A percentile compares a stretch with the other conserved stretches of the same genome.
These are phyloP conservation scores for Apiospora koreana DNA, from an alignment of 2,329 filamentous ascomycete species.

Conservation along the genomic window DNA sequence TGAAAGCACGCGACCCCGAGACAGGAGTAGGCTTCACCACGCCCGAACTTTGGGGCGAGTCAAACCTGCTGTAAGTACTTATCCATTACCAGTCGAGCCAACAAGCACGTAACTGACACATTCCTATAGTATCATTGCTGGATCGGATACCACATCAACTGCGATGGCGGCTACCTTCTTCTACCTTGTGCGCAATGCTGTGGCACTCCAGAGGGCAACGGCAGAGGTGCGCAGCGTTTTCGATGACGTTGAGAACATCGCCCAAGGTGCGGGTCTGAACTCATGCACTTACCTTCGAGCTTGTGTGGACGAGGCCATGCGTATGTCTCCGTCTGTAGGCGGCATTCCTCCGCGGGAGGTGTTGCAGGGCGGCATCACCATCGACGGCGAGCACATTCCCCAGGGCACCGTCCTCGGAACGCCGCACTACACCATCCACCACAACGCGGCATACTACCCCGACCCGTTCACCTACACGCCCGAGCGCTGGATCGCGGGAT, in stretches of 20 bases:
- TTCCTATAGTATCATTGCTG: constrained; percentile 60
- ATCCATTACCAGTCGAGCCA: not conserved
- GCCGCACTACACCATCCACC: constrained; percentile 69
- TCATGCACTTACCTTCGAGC: constrained; percentile 61
- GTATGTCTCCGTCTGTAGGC: constrained; percentile 61
- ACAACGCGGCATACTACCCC: constrained; percentile 64
- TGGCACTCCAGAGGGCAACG: constrained; percentile 47
- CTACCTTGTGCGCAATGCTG: constrained; percentile 58
- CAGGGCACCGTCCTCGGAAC: constrained; percentile 64
- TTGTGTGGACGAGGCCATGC: constrained; percentile 67
- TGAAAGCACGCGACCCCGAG: constrained; percentile 71
- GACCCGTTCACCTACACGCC: constrained; percentile 60
- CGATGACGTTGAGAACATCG: constrained; percentile 53
- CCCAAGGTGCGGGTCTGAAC: constrained; percentile 49
- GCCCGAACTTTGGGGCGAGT: constrained; percentile 70
- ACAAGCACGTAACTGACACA: not conserved
- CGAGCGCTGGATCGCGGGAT: constrained; percentile 64
- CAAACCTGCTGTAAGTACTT: constrained; percentile 59
- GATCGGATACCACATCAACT: constrained; percentile 72
- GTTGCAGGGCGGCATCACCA: constrained; percentile 51
- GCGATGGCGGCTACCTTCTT: constrained; percentile 65
- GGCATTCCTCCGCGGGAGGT: constrained; percentile 63
- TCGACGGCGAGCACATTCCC: constrained; percentile 57
- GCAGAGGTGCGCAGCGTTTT: constrained; percentile 57
- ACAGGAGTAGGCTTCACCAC: constrained; percentile 67